A percentile compares a stretch with the other conserved stretches of the same genome.
These are phyloP conservation scores for Hansenula sp. DNA, from an alignment of 1,139 yeast genomes.

Conservation along the genomic window DNA sequence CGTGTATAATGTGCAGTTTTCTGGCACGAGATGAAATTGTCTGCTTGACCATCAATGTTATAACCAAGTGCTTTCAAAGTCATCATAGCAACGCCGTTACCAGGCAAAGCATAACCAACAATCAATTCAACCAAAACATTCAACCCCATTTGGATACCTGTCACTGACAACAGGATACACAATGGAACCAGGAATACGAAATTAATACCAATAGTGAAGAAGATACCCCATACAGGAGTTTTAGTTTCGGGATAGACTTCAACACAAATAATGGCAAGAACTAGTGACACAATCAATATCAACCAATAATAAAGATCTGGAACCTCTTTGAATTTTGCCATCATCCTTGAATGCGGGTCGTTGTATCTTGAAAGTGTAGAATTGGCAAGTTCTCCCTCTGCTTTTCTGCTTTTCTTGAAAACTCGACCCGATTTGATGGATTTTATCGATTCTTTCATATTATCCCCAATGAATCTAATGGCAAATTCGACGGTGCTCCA, in stretches of 20 bases:
- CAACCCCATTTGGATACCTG: constrained; percentile 50
- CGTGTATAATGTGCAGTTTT: constrained; percentile 60
- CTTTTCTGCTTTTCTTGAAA: neutral
- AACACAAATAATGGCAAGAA: constrained; percentile 45
- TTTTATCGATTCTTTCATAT: constrained; percentile 24
- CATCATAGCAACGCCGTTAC: constrained; percentile 58
- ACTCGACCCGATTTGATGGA: constrained; percentile 12
- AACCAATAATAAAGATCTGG: constrained; percentile 58
- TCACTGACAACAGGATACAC: constrained; percentile 44
- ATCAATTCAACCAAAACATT: constrained; percentile 59
- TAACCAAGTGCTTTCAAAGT: constrained; percentile 55
- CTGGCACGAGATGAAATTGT: constrained; percentile 49
- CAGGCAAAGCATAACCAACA: constrained; percentile 61
- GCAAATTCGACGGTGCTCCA: constrained; percentile 20
- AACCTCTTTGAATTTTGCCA: constrained; percentile 53
- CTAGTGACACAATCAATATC: constrained; percentile 43
- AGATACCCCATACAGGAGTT: constrained; percentile 49
- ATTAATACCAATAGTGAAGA: constrained; percentile 53
- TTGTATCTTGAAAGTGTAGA: constrained; percentile 28
- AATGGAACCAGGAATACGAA: constrained; percentile 52
- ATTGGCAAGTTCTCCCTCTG: neutral
- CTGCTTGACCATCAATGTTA: constrained; percentile 59
- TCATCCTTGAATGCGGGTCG: constrained; percentile 57
- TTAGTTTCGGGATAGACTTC: constrained; percentile 39
- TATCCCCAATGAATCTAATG: constrained; percentile 23